A percentile compares a stretch with the other conserved stretches of the same genome.
phyloP scores from a whole-genome alignment of 306 rosid species.

The Vigna radiata region DNA sequence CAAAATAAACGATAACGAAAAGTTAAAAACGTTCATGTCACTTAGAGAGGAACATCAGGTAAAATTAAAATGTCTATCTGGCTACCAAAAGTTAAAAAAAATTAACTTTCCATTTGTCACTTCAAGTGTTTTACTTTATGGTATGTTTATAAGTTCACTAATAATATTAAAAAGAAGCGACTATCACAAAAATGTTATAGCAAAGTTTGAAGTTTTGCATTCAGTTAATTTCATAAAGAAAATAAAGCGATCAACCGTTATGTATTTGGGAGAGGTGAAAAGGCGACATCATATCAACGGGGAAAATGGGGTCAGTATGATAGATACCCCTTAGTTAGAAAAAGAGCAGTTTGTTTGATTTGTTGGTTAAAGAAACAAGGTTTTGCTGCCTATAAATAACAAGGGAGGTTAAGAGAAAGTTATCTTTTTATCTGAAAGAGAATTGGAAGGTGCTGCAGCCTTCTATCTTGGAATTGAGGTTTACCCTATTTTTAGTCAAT shows the following conservation, averaged over 20 bases:
- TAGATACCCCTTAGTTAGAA: not conserved
- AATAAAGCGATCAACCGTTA: conserved; percentile 21
- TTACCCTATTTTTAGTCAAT: not conserved
- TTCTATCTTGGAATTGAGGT: not conserved
- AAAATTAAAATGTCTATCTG: conserved; percentile 16
- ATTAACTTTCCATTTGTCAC: too few relatives aligned
- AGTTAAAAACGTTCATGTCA: not conserved
- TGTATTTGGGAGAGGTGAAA: conserved; percentile 6
- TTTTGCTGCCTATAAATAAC: not conserved
- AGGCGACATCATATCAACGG: not conserved
- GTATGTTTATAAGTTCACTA: not conserved
- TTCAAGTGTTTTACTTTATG: not conserved
- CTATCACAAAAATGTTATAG: too few relatives aligned
- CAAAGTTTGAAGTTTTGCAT: not conserved
- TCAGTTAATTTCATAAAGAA: conserved; percentile 19
- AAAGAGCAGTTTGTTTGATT: not conserved
- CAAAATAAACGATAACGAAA: conserved; percentile 1
- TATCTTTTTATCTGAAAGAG: not conserved
- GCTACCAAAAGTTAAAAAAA: too few relatives aligned
- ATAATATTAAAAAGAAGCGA: not conserved
- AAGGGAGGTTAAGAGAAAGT: not conserved
- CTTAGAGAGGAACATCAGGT: conserved; percentile 14
- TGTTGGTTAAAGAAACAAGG: conserved; percentile 9
- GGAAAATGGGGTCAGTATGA: conserved; percentile 13
- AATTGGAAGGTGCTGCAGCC: not conserved